phyloP scores from a whole-genome alignment of 352 stramenopile species.

The Globisporangium okanoganense region DNA sequence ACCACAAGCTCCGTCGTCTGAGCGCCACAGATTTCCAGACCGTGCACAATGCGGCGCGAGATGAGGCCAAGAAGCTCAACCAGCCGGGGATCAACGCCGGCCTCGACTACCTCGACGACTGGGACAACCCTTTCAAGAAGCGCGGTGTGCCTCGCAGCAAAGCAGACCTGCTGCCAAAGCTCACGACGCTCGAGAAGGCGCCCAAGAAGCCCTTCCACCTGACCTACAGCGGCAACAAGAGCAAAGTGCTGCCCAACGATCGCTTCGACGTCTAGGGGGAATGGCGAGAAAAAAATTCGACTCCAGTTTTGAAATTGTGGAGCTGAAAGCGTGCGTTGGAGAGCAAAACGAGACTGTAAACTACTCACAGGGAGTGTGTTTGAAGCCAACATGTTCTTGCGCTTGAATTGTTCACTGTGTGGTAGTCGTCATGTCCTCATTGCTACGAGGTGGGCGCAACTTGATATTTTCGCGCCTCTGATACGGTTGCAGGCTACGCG shows the following conservation, averaged over 20 bases:
- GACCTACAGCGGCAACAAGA: constrained; percentile 59
- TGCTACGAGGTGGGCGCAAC: background rate
- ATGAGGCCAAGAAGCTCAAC: constrained; percentile 35
- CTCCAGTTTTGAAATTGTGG: constrained; percentile 3
- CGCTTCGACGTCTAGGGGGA: constrained; percentile 49
- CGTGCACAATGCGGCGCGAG: constrained; percentile 43
- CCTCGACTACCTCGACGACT: constrained; percentile 53
- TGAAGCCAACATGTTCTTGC: no score
- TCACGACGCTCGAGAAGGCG: constrained; percentile 40
- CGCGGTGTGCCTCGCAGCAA: constrained; percentile 45
- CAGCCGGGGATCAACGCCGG: constrained; percentile 48
- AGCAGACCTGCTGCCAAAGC: constrained; percentile 39
- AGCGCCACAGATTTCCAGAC: constrained; percentile 40
- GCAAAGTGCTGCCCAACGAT: constrained; percentile 60
- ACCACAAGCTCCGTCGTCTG: constrained; percentile 51
- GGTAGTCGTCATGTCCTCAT: background rate
- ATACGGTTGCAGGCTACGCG: background rate
- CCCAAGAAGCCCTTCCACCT: constrained; percentile 55
- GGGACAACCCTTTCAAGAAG: constrained; percentile 71
- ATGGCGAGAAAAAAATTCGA: background rate
- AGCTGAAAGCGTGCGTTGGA: background rate
- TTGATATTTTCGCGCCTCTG: background rate
- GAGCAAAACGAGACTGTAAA: background rate
- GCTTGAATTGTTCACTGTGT: background rate
- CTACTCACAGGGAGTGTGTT: no score